phyloP scores from a whole-genome alignment of 2,329 filamentous ascomycete species.

The Exophiala dermatitidis region DNA sequence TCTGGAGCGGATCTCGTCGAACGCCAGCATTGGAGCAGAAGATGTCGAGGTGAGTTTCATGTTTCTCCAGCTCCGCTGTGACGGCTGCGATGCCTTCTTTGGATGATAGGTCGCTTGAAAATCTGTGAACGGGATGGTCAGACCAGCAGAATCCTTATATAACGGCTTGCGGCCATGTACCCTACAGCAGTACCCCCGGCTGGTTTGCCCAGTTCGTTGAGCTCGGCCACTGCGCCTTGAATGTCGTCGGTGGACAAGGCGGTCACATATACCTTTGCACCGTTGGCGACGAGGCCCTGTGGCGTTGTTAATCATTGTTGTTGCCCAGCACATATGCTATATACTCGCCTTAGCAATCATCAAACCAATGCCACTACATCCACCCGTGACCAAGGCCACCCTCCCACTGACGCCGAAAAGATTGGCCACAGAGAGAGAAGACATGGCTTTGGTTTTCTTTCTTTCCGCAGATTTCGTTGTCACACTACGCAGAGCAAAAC shows the following conservation, averaged over 20 bases:
- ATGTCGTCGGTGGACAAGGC: constrained; percentile 40
- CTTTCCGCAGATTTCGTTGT: neutral
- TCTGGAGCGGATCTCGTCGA: constrained; percentile 38
- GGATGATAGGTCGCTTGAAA: constrained; percentile 34
- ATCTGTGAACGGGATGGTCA: constrained; percentile 15
- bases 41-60: constrained; percentile 41
- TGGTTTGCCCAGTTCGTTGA: constrained; percentile 35
- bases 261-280: constrained; percentile 43
- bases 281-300: constrained; percentile 39
- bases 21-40: constrained; percentile 47
- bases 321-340: neutral
- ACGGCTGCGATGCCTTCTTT: constrained; percentile 38
- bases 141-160: neutral
- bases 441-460: neutral
- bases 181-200: constrained; percentile 37
- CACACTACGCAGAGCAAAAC: neutral
- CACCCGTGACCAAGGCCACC: constrained; percentile 41
- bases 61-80: constrained; percentile 30
- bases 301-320: neutral
- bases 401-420: constrained; percentile 36
- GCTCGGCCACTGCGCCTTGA: constrained; percentile 33
- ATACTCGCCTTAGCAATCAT: constrained; percentile 41
- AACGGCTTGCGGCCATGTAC: constrained; percentile 25
- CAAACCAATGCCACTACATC: constrained; percentile 41
- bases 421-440: constrained; percentile 18